Evolutionary conservation across 2,329 filamentous ascomycete species (phyloP), one percentile per base, ranked within the genome.

Genomic region (Colletotrichum acutatum): DNA sequence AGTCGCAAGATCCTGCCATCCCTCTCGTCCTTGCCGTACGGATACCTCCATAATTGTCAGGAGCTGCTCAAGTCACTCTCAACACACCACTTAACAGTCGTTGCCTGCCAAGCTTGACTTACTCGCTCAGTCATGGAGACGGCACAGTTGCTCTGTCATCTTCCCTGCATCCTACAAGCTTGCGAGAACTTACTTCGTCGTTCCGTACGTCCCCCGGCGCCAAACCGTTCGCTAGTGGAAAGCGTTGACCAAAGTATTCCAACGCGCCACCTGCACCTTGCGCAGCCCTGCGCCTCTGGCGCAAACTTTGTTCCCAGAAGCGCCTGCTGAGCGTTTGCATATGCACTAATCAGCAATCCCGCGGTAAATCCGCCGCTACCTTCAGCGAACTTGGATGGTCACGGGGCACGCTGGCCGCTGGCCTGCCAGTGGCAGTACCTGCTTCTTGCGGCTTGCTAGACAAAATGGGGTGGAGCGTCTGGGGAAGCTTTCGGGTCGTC

Each of bases 401-500:
- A 34, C 37, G 37, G 37, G 3, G 37, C 16, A 42, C 37, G 16
- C 37, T 19, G 37, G 37, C 14, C 14, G 19, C 52, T 14, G 3
- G 24, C 52, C 12, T 12, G 32, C 32, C 32, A 34, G 32, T 34
- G 32, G 24, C 7, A 9, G 16, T 16, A 19, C 46, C 46, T 28
- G 37, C 26, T n/a, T 37, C 22, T 57, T 16, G 53, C 32, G 14
- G 71, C 42, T 49, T 49, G 42, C 19, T 22, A n/a, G 19, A 49
- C 8, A 49, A 49, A n/a, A 22, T n/a, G 42, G 16, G 42, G 19
- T 69, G 66, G 28, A 61, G 53, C 54, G n/a, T 70, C 52, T 30
- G 49, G n/a, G 54, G 67, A 66, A 66, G 30, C 60, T 73, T 57
- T 67, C 61, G 71, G 70, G 65, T 72, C 66, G 62, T 46, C 69